Conservation (phyloP, 1,284 basidiomycete species). For the Schizophyllum amplum region DNA sequence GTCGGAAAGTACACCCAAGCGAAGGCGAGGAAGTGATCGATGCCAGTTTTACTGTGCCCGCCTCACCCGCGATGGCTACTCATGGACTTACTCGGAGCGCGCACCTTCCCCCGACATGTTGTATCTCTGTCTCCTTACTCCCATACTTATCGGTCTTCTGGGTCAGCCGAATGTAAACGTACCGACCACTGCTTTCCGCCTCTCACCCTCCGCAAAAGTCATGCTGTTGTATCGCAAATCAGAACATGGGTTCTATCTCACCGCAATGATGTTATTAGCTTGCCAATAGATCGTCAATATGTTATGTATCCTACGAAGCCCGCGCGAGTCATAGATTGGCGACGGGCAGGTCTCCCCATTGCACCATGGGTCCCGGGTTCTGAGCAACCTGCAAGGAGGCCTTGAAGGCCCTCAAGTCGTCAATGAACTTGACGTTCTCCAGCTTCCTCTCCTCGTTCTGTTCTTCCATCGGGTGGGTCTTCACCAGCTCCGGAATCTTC, state of each 20-base stretch:
- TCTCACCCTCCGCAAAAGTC: background rate
- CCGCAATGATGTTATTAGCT: background rate
- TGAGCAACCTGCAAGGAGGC: slow-evolving; percentile 43
- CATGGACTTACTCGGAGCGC: no score
- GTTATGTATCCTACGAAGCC: background rate
- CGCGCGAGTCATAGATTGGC: background rate
- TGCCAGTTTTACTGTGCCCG: no score
- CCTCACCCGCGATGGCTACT: no score
- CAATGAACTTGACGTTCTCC: slow-evolving; percentile 53
- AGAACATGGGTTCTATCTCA: background rate
- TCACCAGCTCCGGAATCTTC: slow-evolving; percentile 44
- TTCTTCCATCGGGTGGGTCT: slow-evolving; percentile 43
- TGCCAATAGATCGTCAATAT: background rate
- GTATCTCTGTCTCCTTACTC: background rate
- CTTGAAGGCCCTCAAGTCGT: slow-evolving; percentile 72
- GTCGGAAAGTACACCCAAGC: background rate
- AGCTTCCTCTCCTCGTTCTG: background rate
- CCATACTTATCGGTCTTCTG: background rate
- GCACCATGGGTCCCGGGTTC: slow-evolving; percentile 48
- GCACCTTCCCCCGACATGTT: background rate
- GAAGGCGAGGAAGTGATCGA: background rate
- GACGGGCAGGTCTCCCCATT: slow-evolving; percentile 60
- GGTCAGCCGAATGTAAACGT: background rate
- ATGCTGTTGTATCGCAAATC: background rate
- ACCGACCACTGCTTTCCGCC: background rate